Evolutionary conservation across 805 yeast genomes (phyloP), one percentile per base, ranked within the genome.

Genomic region (Kazachstania viticola): DNA sequence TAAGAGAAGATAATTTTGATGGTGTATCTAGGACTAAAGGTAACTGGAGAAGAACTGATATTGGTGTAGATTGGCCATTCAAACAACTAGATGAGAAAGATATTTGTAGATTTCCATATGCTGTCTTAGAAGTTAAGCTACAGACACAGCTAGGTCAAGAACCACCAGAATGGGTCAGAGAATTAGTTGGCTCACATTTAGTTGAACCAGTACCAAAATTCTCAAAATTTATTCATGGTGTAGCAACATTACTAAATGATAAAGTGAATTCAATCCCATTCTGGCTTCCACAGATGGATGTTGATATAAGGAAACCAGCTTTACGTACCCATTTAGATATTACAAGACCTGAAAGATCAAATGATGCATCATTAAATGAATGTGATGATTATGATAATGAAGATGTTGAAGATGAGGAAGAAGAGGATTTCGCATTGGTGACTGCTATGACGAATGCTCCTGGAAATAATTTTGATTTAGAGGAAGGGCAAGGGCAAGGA

Each of bases 71-170:
- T 59, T 91, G 75, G 73, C 99, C 99, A 27, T 91, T 91, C 58
- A 60, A 64, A 33, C 95, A 88, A 58, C 66, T 91, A 34, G 74
- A 87, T 4, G 88, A 80, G 26, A 67, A 69, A 39, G 98, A 91
- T 51, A 73, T 82, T 31, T 88, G 88, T 52, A 69, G 95, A 48
- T 91, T 91, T 62, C 98, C 98, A 4, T 91, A 91, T 57, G 98
- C 98, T 1, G 95, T 91, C 26, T 67, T 91, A 46, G 99, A 91
- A 64, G 98, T 91, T 37, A 91, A 91, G 61, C 69, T 91, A 41
- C 98, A 91, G 61, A 91, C 99, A 3, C 97, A 91, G 64, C 51
- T 91, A 61, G 98, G 98, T 34, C 99, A 91, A 61, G 98, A 91
- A 58, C 98, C 99, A 18, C 98, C 99, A 8, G 77, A 71, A 39